Conservation (phyloP, 208 protist genomes). For the Trypanosoma conorhini region DNA sequence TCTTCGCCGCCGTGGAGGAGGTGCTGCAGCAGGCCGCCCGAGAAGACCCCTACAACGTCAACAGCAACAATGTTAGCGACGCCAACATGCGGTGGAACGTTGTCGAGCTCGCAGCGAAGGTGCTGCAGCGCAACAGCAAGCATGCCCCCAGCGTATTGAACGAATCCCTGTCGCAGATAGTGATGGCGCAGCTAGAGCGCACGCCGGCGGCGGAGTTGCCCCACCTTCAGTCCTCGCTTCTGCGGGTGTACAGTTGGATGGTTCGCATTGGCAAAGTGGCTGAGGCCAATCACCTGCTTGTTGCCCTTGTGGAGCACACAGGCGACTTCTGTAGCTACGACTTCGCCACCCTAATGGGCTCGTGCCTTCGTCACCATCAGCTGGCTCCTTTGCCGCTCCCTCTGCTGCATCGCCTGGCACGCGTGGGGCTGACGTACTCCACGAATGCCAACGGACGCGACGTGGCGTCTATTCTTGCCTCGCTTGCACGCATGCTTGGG, state of each 20-base stretch:
- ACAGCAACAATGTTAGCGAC: slow-evolving; percentile 5
- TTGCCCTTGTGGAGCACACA: slow-evolving; percentile 55
- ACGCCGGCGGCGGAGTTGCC: slow-evolving; percentile 34
- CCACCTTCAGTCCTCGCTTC: slow-evolving; percentile 37
- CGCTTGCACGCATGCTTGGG: slow-evolving; percentile 49
- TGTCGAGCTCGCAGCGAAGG: slow-evolving; percentile 60
- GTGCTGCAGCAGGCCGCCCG: slow-evolving; percentile 32
- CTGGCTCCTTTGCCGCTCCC: slow-evolving; percentile 46
- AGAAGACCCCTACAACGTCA: neutral
- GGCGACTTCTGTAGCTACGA: slow-evolving; percentile 46
- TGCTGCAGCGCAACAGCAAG: slow-evolving; percentile 68
- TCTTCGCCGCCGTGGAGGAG: slow-evolving; percentile 52
- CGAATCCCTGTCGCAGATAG: slow-evolving; percentile 49
- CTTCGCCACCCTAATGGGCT: slow-evolving; percentile 54
- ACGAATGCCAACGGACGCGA: slow-evolving; percentile 43
- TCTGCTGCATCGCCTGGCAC: slow-evolving; percentile 54
- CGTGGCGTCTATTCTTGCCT: slow-evolving; percentile 48
- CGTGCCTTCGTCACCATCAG: slow-evolving; percentile 68
- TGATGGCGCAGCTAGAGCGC: slow-evolving; percentile 42
- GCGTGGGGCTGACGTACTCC: slow-evolving; percentile 48
- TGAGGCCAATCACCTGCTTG: slow-evolving; percentile 56
- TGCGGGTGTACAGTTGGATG: slow-evolving; percentile 84
- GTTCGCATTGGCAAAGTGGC: slow-evolving; percentile 53
- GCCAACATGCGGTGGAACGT: slow-evolving; percentile 24
- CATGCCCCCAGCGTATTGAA: slow-evolving; percentile 57